Evolutionary conservation across 2,329 filamentous ascomycete species (phyloP).

Genomic region (Sarocladiaceae sp.): DNA sequence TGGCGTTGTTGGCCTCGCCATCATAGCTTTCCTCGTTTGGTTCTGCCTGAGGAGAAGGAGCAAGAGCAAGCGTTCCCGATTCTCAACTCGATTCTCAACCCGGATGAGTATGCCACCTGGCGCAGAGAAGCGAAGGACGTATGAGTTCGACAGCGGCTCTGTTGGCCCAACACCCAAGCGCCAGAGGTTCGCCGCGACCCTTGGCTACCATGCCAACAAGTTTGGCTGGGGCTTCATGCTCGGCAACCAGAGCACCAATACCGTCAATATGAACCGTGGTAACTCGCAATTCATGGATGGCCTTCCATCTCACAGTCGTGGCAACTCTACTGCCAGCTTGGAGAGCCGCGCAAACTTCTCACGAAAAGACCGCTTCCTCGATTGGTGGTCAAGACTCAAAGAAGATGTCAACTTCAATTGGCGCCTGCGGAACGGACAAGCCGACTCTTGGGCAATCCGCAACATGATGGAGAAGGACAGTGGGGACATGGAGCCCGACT

Average conservation of each 20-base stretch:
- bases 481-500: constrained; percentile 5
- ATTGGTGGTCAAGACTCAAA: constrained; percentile 41
- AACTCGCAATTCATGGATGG: constrained; percentile 47
- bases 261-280: constrained; percentile 47
- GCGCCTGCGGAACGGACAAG: constrained; percentile 24
- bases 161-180: constrained; percentile 45
- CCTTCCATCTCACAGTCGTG: constrained; percentile 3
- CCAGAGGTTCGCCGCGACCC: constrained; percentile 23
- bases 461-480: constrained; percentile 10
- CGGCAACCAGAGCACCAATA: constrained; percentile 12
- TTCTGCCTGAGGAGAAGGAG: constrained; percentile 38
- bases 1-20: constrained; percentile 34
- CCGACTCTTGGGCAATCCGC: neutral
- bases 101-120: constrained; percentile 14
- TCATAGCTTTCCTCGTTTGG: constrained; percentile 40
- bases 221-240: constrained; percentile 6
- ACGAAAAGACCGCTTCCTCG: constrained; percentile 34
- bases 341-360: constrained; percentile 18
- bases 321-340: neutral
- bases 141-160: constrained; percentile 36
- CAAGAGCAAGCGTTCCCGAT: constrained; percentile 33
- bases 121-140: constrained; percentile 19
- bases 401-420: constrained; percentile 35
- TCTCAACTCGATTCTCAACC: constrained; percentile 1
- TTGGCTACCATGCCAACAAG: constrained; percentile 18